Base-by-base conservation (phyloP, 148 eudicot genomes). In the Fagopyrum homotropicum region DNA sequence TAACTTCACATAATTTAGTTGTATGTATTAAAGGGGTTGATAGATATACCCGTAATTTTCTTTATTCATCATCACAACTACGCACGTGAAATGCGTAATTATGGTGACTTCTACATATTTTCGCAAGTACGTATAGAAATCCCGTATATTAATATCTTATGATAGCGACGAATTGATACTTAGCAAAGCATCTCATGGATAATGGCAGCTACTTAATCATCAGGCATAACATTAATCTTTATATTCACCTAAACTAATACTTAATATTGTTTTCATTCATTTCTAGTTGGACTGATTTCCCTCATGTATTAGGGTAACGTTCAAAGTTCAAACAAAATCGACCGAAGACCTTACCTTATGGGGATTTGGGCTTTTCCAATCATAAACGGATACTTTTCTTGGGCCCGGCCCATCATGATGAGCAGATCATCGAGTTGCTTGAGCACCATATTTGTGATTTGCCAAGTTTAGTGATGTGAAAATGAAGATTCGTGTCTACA, bases 151-250 rank as follows among this genome's bases (percentile, higher is more conserved):
- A n/a, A n/a, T n/a, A n/a, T n/a, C n/a, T n/a, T n/a, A n/a, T n/a
- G n/a, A n/a, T n/a, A n/a, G n/a, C n/a, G n/a, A n/a, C n/a, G n/a
- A n/a, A n/a, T n/a, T n/a, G n/a, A n/a, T n/a, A n/a, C n/a, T n/a
- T n/a, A n/a, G n/a, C n/a, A 40, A 64, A 64, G 70, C 19, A 64
- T 64, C 46, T 64, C 70, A 12, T 64, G 70, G 40, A 64, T n/a
- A 40, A 64, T 22, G 70, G 30, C 70, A 35, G 70, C 14, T 64
- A 64, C 17, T 64, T 17, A 64, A 40, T 64, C 40, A 26, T 60
- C 66, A n/a, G 66, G 66, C 61, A 19, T 60, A 22, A 60, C 29
- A 60, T 4, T 26, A 1, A 15, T 60, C 40, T 26, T 40, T 26
- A 8, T 26, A 60, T 60, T 9, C 12, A 60, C 40, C 66, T 26